Percentiles rank a stretch among this genome's conserved stretches.
Conservation (phyloP, 805 yeast genomes). For the Clavispora asparagi region DNA sequence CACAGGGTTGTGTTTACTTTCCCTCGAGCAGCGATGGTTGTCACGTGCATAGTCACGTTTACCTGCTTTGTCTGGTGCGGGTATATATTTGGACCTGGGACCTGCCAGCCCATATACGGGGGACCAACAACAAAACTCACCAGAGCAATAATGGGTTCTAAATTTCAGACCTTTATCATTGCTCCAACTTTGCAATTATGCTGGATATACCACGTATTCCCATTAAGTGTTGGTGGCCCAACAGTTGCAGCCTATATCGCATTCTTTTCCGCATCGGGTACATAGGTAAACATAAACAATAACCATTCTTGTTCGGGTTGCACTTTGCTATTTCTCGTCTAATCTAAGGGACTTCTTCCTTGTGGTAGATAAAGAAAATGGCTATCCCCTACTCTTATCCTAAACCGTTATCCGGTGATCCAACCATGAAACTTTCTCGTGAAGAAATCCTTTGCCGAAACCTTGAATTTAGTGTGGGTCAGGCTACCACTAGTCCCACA, state of each 20-base stretch:
- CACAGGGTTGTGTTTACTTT: not conserved
- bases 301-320: not conserved
- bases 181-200: no score
- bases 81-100: no score
- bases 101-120: no score
- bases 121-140: no score
- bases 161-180: no score
- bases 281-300: slow-evolving; percentile 3
- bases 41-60: not conserved
- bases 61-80: no score
- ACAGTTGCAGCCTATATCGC: not conserved
- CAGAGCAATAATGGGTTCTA: no score
- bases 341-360: no score
- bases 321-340: not conserved
- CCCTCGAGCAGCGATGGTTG: not conserved
- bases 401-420: not conserved
- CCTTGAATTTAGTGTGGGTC: slow-evolving; percentile 5
- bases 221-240: no score
- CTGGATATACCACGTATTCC: no score
- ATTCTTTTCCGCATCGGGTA: slow-evolving; percentile 1
- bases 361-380: not conserved
- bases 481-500: not conserved
- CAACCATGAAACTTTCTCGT: not conserved
- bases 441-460: not conserved
- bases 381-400: not conserved